A percentile compares a stretch with the other conserved stretches of the same genome.
Conservation (phyloP, 2,329 filamentous ascomycete genomes). For the Fusarium kyushuense region DNA sequence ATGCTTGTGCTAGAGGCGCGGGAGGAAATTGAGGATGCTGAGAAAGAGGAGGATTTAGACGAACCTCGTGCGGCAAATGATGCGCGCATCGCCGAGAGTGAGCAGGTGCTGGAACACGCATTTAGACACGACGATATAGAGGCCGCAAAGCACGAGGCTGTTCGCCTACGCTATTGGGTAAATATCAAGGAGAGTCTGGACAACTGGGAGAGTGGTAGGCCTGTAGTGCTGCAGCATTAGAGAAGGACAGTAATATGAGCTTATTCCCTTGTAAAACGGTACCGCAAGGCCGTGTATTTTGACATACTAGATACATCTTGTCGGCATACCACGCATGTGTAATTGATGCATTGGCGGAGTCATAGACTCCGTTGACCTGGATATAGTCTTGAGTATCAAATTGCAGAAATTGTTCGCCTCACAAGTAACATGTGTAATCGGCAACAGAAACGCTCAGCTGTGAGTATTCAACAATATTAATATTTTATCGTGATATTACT, state of each 20-base stretch:
- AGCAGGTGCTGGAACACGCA: conserved; percentile 70
- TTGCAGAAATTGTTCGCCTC: neutral
- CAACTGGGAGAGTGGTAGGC: conserved; percentile 85
- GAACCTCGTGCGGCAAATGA: conserved; percentile 75
- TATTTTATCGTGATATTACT: conserved; percentile 33
- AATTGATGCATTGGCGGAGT: neutral
- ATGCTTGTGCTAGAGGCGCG: conserved; percentile 84
- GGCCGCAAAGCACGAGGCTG: conserved; percentile 76
- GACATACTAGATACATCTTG: neutral
- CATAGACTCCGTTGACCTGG: neutral
- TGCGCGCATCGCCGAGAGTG: conserved; percentile 71
- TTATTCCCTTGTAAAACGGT: neutral
- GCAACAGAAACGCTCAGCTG: neutral
- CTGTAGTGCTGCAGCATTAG: conserved; percentile 65
- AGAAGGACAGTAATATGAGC: neutral
- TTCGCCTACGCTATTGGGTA: conserved; percentile 88
- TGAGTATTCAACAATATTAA: conserved; percentile 17
- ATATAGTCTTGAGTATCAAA: neutral
- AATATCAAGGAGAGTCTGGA: conserved; percentile 85
- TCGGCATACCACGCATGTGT: conserved; percentile 2
- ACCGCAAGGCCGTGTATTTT: neutral
- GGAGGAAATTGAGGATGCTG: conserved; percentile 79
- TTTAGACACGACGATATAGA: conserved; percentile 76
- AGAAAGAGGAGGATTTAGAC: conserved; percentile 72
- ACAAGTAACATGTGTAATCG: neutral